Evolutionary conservation across 441 rosid species (phyloP), one percentile per base, ranked within the genome.

Genomic region (Monsonia emarginata): DNA sequence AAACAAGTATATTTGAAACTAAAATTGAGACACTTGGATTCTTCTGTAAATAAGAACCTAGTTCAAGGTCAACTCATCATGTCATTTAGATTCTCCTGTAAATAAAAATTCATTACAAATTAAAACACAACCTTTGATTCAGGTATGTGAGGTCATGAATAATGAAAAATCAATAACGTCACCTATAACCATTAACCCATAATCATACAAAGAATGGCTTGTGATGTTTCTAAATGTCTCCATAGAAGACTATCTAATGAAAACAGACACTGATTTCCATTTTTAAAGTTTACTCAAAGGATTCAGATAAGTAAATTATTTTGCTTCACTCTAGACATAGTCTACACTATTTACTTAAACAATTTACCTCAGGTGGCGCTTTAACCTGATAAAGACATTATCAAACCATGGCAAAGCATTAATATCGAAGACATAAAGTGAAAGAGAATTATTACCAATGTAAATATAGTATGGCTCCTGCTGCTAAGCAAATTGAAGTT

Each of bases 391-490:
- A 16, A 5, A 18, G 24, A 19, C 24, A 48, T 4, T 46, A 6
- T 48, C 56, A 48, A 48, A 19, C 25, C 19, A 14, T 42, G 18
- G 25, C 11, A 1, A 27, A 8, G 19, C 19, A 14, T 48, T 18
- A 5, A 19, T 48, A 16, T 10, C 8, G 2, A 24, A 27, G 24
- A n/a, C n/a, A n/a, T 10, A 2, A 11, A 21, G 1, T 18, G 18
- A 24, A 62, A 9, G 0, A 13, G 14, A 48, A 36, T 13, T 21
- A 65, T 77, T 86, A 88, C 98, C 91, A 92, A 78, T 24, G 98
- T 95, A 74, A 95, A 95, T 72, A 95, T 85, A 61, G 98, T 95
- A 82, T 95, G 99, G 82, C 99, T 95, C 81, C 99, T 85, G 81
- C 99, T 95, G 69, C 98, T 95, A 63, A 91, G 69, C 65, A 95